Percentiles rank a stretch among this genome's conserved stretches.
Evolutionary conservation across 768 basidiomycete genomes (phyloP).

Genomic region (Termitomyces bulborhizus): DNA sequence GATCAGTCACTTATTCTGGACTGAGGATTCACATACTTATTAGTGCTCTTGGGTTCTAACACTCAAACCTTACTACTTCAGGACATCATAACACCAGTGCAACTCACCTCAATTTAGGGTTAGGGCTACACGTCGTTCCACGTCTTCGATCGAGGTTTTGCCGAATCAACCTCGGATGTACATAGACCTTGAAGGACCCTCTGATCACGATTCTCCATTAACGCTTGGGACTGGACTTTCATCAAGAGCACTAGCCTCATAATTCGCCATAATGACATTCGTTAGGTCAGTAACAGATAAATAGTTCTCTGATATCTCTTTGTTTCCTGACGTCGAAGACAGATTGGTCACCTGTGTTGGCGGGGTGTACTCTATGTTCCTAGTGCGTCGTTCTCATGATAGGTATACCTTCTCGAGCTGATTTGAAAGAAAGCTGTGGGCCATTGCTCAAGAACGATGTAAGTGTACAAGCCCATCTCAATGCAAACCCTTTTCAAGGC

Average conservation of each 20-base stretch:
- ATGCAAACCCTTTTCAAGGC: background rate
- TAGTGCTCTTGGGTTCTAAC: too few relatives aligned
- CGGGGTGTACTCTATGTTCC: slow-evolving; percentile 92
- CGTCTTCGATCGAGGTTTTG: slow-evolving; percentile 15
- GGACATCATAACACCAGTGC: too few relatives aligned
- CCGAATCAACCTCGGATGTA: background rate
- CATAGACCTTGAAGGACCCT: background rate
- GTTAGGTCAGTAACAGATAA: slow-evolving; percentile 12
- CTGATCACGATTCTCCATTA: background rate
- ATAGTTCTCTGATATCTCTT: background rate
- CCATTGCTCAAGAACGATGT: slow-evolving; percentile 93
- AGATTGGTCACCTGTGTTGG: slow-evolving; percentile 72
- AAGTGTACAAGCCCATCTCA: slow-evolving; percentile 19
- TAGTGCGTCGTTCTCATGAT: slow-evolving; percentile 43
- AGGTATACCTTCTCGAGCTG: background rate
- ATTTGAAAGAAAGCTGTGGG: slow-evolving; percentile 60
- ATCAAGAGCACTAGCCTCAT: background rate
- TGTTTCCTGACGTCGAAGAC: background rate
- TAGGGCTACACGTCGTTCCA: slow-evolving; percentile 22
- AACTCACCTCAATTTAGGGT: slow-evolving; percentile 16
- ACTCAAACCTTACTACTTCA: too few relatives aligned
- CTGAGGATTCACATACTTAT: too few relatives aligned
- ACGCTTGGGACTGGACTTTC: background rate
- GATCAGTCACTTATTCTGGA: too few relatives aligned
- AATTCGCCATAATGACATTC: slow-evolving; percentile 18